phyloP scores from a whole-genome alignment of 2,329 filamentous ascomycete genomes.

The Calonectria hongkongensis region DNA sequence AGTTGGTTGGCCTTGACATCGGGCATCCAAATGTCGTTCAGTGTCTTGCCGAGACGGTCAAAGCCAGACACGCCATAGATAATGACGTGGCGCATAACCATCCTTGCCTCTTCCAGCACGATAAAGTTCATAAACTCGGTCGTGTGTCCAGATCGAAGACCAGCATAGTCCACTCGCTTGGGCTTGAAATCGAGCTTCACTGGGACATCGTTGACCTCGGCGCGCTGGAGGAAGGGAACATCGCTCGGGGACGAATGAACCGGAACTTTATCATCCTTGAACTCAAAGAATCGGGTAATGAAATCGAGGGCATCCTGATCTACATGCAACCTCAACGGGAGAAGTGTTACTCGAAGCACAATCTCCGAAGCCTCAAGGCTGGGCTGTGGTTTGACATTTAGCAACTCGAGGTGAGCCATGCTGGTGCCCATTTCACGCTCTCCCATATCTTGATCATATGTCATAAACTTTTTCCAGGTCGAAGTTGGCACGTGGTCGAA shows the following conservation, averaged over 20 bases:
- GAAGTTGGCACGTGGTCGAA: constrained; percentile 96
- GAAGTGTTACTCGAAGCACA: constrained; percentile 84
- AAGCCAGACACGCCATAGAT: constrained; percentile 95
- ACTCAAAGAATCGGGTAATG: constrained; percentile 97
- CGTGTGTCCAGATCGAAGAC: constrained; percentile 92
- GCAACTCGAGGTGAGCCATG: constrained; percentile 92
- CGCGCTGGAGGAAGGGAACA: constrained; percentile 89
- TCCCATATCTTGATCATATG: constrained; percentile 92
- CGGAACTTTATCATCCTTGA: constrained; percentile 85
- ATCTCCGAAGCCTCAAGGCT: constrained; percentile 92
- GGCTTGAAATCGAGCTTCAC: constrained; percentile 97
- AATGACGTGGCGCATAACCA: constrained; percentile 91
- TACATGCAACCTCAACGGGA: constrained; percentile 93
- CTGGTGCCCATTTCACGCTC: constrained; percentile 89
- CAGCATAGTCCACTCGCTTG: constrained; percentile 96
- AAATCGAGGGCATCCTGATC: constrained; percentile 99
- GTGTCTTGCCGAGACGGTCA: constrained; percentile 88
- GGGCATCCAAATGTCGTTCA: constrained; percentile 98
- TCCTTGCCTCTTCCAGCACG: constrained; percentile 89
- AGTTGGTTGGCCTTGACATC: constrained; percentile 94
- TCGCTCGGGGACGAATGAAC: constrained; percentile 79
- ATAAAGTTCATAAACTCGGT: constrained; percentile 99
- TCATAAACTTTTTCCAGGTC: constrained; percentile 98
- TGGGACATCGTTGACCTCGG: constrained; percentile 88
- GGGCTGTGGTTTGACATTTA: constrained; percentile 90